A percentile compares a stretch with the other conserved stretches of the same genome.
Conservation (phyloP, 2,329 filamentous ascomycete genomes). For the Dactylellina drechsleri region DNA sequence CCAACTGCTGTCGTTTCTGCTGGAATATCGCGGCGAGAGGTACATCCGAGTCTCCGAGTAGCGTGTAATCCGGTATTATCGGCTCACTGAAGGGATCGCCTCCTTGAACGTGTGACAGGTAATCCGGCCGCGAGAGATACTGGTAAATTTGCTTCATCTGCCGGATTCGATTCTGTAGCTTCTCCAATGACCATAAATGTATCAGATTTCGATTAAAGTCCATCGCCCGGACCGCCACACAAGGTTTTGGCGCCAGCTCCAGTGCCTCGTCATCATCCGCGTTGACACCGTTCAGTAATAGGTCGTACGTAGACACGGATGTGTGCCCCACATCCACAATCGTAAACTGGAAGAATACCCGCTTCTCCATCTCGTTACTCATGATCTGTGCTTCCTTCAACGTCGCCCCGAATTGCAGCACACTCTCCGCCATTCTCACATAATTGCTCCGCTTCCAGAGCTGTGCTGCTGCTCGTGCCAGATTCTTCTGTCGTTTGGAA, state of each 20-base stretch:
- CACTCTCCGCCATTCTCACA: conserved; percentile 90
- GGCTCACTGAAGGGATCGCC: conserved; percentile 93
- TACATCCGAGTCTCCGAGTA: conserved; percentile 92
- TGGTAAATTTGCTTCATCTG: conserved; percentile 97
- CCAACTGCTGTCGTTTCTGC: conserved; percentile 91
- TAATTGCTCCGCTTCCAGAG: conserved; percentile 88
- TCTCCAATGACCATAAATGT: conserved; percentile 93
- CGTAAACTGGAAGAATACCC: conserved; percentile 92
- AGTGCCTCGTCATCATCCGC: conserved; percentile 83
- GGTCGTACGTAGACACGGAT: conserved; percentile 92
- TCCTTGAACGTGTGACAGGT: conserved; percentile 88
- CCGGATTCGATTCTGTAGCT: conserved; percentile 84
- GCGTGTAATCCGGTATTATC: conserved; percentile 89
- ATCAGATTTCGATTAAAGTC: conserved; percentile 88
- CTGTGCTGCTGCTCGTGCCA: conserved; percentile 73
- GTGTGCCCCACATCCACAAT: conserved; percentile 88
- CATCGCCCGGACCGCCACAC: conserved; percentile 86
- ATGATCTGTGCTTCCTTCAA: conserved; percentile 97
- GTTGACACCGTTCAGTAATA: conserved; percentile 89
- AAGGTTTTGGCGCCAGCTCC: conserved; percentile 84
- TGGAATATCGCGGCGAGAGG: conserved; percentile 93
- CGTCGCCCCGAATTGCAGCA: conserved; percentile 85
- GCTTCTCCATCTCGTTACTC: conserved; percentile 94
- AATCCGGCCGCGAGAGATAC: conserved; percentile 94
- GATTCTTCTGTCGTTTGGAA: conserved; percentile 75